Conservation (phyloP, 2,329 filamentous ascomycete genomes). For the Botryotinia calthae region DNA sequence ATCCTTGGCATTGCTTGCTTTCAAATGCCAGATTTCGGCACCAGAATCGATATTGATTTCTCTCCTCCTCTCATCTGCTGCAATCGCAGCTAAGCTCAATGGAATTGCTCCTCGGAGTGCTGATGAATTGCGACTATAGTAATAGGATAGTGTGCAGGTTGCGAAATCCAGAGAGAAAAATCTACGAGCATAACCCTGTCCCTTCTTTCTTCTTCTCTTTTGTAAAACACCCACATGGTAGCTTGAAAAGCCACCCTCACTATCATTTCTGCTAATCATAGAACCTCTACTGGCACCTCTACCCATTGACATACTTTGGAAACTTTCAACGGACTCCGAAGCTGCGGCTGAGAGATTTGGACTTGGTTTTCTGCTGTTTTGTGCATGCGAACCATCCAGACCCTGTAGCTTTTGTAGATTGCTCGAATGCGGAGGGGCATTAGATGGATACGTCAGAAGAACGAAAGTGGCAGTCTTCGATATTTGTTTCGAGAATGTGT, state of each 20-base stretch:
- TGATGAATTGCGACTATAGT: slow-evolving; percentile 89
- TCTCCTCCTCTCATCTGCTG: slow-evolving; percentile 79
- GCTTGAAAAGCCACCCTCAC: slow-evolving; percentile 45
- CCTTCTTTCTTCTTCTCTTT: slow-evolving; percentile 89
- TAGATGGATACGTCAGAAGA: slow-evolving; percentile 87
- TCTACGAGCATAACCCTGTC: slow-evolving; percentile 86
- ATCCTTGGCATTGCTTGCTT: slow-evolving; percentile 76
- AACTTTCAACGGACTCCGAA: slow-evolving; percentile 59
- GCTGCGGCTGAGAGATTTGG: slow-evolving; percentile 46
- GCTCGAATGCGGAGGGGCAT: slow-evolving; percentile 70
- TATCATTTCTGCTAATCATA: slow-evolving; percentile 53
- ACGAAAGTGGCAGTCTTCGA: slow-evolving; percentile 96
- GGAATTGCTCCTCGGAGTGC: slow-evolving; percentile 90
- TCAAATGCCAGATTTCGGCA: slow-evolving; percentile 94
- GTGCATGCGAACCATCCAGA: slow-evolving; percentile 42
- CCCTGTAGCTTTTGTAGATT: slow-evolving; percentile 60
- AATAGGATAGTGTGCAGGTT: slow-evolving; percentile 93
- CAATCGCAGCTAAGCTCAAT: slow-evolving; percentile 84
- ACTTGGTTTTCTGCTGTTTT: slow-evolving; percentile 47
- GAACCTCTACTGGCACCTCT: slow-evolving; percentile 45
- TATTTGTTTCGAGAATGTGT: slow-evolving; percentile 93
- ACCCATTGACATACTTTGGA: slow-evolving; percentile 46
- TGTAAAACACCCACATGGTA: slow-evolving; percentile 83
- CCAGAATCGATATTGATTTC: slow-evolving; percentile 97
- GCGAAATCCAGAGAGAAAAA: slow-evolving; percentile 97